Percentiles rank a stretch among this genome's conserved stretches.
Conservation (phyloP, 768 basidiomycete species). For the Phylloporus rhodoxanthus region DNA sequence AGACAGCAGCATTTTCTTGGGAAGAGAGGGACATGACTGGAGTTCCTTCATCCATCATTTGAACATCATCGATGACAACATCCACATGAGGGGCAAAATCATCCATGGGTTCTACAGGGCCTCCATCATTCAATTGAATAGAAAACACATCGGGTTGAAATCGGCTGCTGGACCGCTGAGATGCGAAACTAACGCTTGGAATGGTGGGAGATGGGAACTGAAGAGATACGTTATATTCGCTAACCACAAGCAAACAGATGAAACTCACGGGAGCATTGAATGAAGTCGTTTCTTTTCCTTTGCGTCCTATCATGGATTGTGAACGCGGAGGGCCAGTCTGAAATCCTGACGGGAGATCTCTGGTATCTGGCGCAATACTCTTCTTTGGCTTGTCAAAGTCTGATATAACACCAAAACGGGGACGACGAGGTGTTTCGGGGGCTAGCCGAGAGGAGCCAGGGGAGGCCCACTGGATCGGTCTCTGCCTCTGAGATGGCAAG, state of each 20-base stretch:
- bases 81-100: slow-evolving; percentile 13
- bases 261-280: slow-evolving; percentile 7
- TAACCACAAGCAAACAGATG: neutral
- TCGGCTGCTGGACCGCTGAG: slow-evolving; percentile 3
- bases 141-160: slow-evolving; percentile 19
- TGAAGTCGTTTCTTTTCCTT: slow-evolving; percentile 15
- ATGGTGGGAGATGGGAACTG: slow-evolving; percentile 14
- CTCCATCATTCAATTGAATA: slow-evolving; percentile 11
- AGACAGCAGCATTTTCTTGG: slow-evolving; percentile 30
- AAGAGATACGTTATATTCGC: neutral
- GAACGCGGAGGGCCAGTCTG: slow-evolving; percentile 15
- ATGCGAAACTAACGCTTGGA: slow-evolving; percentile 24
- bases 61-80: slow-evolving; percentile 30
- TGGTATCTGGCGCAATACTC: slow-evolving; percentile 6
- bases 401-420: slow-evolving; percentile 30
- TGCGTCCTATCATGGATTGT: slow-evolving; percentile 9
- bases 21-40: slow-evolving; percentile 7
- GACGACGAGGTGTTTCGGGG: slow-evolving; percentile 36
- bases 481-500: slow-evolving; percentile 36
- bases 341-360: slow-evolving; percentile 26
- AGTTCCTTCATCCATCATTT: slow-evolving; percentile 28
- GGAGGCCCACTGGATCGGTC: slow-evolving; percentile 26
- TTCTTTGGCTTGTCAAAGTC: slow-evolving; percentile 21
- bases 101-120: slow-evolving; percentile 1
- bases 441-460: slow-evolving; percentile 25